Percentiles rank a stretch among this genome's conserved stretches.
phyloP scores from a whole-genome alignment of 2,329 filamentous ascomycete genomes.

The Calonectria pseudoreteaudii region DNA sequence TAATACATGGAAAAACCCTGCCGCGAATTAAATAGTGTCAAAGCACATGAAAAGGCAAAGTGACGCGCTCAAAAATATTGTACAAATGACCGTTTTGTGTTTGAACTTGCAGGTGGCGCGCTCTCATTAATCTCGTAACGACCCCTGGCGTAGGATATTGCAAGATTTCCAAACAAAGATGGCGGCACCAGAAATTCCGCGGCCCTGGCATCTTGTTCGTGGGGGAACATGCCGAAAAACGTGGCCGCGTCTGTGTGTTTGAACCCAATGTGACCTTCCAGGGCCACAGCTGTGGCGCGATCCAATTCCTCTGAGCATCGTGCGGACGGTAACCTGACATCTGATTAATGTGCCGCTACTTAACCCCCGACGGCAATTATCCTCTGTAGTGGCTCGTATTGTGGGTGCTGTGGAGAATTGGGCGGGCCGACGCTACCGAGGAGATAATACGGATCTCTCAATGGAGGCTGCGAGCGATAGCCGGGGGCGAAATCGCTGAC shows the following conservation, averaged over 20 bases:
- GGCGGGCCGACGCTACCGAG: background rate
- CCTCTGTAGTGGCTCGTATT: background rate
- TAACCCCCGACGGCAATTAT: background rate
- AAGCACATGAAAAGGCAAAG: background rate
- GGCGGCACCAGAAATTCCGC: background rate
- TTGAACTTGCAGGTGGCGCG: background rate
- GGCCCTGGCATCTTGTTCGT: background rate
- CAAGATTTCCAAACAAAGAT: background rate
- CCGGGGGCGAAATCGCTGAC: background rate
- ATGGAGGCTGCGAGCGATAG: background rate
- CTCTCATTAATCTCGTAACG: background rate
- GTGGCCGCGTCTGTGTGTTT: background rate
- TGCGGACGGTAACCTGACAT: background rate
- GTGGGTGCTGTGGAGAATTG: background rate
- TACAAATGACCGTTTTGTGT: too few species aligned
- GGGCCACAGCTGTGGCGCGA: background rate
- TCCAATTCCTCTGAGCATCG: background rate
- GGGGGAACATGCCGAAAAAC: background rate
- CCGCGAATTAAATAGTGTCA: background rate
- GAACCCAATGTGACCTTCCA: background rate
- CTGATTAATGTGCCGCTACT: background rate
- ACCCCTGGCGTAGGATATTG: background rate
- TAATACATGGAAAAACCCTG: background rate
- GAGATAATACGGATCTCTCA: background rate
- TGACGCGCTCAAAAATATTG: background rate